These are phyloP conservation scores for Chrysophaeum taylorii DNA, from an alignment of 352 stramenopile species.

Conservation along the genomic window DNA sequence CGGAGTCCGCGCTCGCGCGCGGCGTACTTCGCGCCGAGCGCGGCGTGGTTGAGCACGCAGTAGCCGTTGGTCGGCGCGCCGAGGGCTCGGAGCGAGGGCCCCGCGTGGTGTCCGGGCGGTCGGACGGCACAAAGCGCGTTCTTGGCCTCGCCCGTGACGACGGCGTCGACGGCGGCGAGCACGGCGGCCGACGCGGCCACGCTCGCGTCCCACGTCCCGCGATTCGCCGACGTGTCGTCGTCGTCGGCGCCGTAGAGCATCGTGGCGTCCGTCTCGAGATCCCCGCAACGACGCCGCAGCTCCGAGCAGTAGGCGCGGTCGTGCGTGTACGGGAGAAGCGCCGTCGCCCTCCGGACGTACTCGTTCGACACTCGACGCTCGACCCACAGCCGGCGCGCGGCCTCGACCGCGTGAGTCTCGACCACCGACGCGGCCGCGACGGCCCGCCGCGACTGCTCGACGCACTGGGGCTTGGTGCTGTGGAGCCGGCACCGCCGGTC, in stretches of 20 bases:
- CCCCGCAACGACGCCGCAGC: neutral
- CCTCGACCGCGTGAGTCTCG: neutral
- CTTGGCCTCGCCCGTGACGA: constrained; percentile 63
- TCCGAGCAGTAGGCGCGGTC: neutral
- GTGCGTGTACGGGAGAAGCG: neutral
- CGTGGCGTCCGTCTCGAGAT: neutral
- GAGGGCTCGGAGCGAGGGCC: constrained; percentile 77
- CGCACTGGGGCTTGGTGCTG: neutral
- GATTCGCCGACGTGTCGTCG: neutral
- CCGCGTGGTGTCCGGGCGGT: constrained; percentile 86
- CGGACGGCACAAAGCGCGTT: constrained; percentile 47
- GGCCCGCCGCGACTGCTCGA: neutral
- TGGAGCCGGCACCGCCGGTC: constrained; percentile 1
- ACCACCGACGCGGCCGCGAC: neutral
- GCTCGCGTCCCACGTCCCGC: neutral
- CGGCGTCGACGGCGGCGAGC: constrained; percentile 61
- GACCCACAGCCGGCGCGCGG: neutral
- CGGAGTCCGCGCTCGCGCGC: constrained; percentile 69
- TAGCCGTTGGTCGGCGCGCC: constrained; percentile 77
- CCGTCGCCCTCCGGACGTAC: neutral
- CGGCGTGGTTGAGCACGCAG: constrained; percentile 94
- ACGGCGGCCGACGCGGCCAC: neutral
- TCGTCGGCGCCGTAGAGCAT: constrained; percentile 5
- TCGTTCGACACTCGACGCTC: neutral
- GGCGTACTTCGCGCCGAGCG: constrained; percentile 87